Base-by-base conservation (phyloP, 2,329 filamentous ascomycete genomes). In the Alternaria sp. region DNA sequence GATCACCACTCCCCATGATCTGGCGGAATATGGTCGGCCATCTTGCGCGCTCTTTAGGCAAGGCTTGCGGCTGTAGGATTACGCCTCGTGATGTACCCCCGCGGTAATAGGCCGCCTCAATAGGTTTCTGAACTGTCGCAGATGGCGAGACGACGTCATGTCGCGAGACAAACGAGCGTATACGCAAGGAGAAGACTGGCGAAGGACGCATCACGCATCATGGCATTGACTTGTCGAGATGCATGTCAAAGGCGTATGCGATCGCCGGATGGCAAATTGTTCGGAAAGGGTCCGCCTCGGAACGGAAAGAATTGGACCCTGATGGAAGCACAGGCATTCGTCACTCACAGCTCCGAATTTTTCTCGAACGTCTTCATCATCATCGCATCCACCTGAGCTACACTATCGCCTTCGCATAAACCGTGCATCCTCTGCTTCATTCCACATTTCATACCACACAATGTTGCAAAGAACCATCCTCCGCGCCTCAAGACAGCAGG, bases 71-170 rank as follows among this genome's bases (percentile, higher is more conserved):
- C 18, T 84, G 81, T 75, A 90, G 85, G 68, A 92, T 84, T 30
- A 92, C 82, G 14, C 88, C 90, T 63, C 89, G 87, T 15, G 89
- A 91, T n/a, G 89, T 92, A 25, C 90, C 90, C 55, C 89, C 89
- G 50, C 90, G 87, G 74, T 89, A 90, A 77, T 89, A 90, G 46
- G 87, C 82, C 9, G 87, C 87, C 57, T 65, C 62, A 21, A 77
- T 60, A 1, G 75, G 61, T 33, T 61, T 61, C 49, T 77, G 74
- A 15, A 68, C 21, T 11, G 62, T 51, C 14, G 60, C 54, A 28
- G 33, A 41, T 20, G 63, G 55, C 23, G 59, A 47, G 11, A 56
- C 46, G 21, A 64, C 59, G 26, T 64, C 56, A 50, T 66, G 49
- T 51, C 59, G 57, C 43, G 64, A 59, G 54, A 55, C 56, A 50